Conservation (phyloP, 2,329 filamentous ascomycete species). For the Diaporthe citrichinensis region DNA sequence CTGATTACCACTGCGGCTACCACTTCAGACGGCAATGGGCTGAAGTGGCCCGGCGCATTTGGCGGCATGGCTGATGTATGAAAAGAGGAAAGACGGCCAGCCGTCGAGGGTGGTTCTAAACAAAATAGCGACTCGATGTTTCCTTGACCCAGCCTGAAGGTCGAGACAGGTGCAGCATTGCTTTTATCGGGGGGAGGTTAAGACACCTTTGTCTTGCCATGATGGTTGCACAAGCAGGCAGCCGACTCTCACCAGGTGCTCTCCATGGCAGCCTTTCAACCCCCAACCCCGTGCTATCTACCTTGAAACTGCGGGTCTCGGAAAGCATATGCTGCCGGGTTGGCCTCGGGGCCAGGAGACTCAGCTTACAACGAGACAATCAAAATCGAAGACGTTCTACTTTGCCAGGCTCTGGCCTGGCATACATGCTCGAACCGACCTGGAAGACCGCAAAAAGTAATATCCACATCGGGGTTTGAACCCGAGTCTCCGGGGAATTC, state of each 20-base stretch:
- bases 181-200: not conserved
- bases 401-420: too few species aligned
- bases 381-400: too few species aligned
- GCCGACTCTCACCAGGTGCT: not conserved
- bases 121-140: not conserved
- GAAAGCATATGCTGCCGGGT: not conserved
- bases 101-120: not conserved
- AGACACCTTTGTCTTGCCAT: not conserved
- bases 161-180: not conserved
- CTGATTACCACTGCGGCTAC: not conserved
- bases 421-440: not conserved
- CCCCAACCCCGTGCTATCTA: not conserved
- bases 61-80: not conserved
- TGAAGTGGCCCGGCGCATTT: not conserved
- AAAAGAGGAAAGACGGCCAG: not conserved
- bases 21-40: not conserved
- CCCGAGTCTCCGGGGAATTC: constrained; percentile 24
- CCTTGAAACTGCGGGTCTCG: not conserved
- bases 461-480: constrained; percentile 31
- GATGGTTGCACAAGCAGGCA: not conserved
- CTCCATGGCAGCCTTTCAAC: not conserved
- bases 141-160: accelerated
- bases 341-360: not conserved
- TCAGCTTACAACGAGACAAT: not conserved
- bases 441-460: not conserved